Conservation (phyloP, 73 alveolate species). For the Stentor roeselii region DNA sequence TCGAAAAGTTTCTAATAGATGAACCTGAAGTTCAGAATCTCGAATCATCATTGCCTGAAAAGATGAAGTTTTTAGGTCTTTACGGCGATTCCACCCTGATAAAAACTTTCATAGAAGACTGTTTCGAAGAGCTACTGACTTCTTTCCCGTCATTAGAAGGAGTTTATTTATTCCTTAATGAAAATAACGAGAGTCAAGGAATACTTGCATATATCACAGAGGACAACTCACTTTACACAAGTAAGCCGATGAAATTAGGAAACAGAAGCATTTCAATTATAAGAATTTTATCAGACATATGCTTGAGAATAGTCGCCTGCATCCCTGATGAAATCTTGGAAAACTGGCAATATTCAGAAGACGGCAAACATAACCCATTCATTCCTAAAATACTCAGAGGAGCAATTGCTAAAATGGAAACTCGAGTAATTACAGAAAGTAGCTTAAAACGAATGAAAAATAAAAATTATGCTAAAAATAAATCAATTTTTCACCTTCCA, state of each 20-base stretch:
- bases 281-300: background rate
- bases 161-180: background rate
- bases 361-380: background rate
- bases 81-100: background rate
- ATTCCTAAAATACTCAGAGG: background rate
- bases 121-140: background rate
- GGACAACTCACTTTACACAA: background rate
- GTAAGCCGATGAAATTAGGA: background rate
- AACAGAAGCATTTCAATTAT: background rate
- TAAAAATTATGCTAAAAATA: no score
- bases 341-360: background rate
- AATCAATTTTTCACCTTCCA: no score
- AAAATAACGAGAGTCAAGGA: background rate
- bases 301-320: background rate
- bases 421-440: no score
- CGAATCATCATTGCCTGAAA: background rate
- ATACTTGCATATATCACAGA: background rate
- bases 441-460: no score
- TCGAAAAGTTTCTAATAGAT: background rate
- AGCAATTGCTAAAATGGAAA: no score
- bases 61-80: background rate
- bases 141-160: background rate
- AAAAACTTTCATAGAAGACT: background rate
- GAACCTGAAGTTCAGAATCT: background rate
- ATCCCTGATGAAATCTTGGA: background rate